Evolutionary conservation across 1,284 basidiomycete genomes (phyloP).

Genomic region (Ceratobasidium papillatum): DNA sequence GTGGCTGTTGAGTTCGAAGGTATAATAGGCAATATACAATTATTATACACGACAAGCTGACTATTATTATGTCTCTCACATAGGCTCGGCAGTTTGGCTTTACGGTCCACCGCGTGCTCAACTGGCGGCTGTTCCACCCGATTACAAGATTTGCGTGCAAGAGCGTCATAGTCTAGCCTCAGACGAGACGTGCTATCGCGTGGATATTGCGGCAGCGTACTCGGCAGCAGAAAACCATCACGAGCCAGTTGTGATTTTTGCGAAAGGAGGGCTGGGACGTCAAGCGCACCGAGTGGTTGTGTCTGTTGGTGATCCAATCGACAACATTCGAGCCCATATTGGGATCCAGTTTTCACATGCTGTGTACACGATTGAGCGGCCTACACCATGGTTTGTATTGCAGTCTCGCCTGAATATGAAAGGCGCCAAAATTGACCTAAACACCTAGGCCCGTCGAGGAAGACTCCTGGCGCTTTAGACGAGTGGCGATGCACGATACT

Average conservation of each 20-base stretch:
- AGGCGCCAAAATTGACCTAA: neutral
- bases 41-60: neutral
- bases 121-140: neutral
- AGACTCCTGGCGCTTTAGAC: conserved; percentile 21
- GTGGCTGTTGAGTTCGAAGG: conserved; percentile 18
- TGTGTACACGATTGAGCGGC: conserved; percentile 3
- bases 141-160: conserved; percentile 10
- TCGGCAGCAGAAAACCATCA: neutral
- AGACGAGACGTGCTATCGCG: neutral
- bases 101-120: conserved; percentile 15
- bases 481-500: conserved; percentile 20
- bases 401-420: neutral
- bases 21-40: neutral
- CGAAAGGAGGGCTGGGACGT: neutral
- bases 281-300: neutral
- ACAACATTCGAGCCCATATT: neutral
- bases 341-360: conserved; percentile 20
- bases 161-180: neutral
- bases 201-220: neutral
- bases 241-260: conserved; percentile 9
- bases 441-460: conserved; percentile 7
- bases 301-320: neutral
- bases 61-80: neutral
- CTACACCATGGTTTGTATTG: conserved; percentile 12
- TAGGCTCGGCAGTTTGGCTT: conserved; percentile 20